These are phyloP conservation scores for Tubosaeta sp. DNA, from an alignment of 768 basidiomycete genomes.

Conservation along the genomic window DNA sequence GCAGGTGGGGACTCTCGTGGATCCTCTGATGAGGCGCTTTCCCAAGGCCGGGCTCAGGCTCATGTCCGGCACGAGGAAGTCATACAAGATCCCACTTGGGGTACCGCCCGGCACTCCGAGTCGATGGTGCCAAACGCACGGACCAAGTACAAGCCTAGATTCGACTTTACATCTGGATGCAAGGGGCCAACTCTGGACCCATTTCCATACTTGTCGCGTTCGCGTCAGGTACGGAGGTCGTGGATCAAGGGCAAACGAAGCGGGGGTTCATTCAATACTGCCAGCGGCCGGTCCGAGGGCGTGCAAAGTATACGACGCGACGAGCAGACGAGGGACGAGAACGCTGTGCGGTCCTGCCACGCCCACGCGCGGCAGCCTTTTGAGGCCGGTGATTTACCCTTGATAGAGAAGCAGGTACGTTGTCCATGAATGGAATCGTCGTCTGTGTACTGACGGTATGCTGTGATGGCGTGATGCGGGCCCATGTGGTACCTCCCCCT, in stretches of 20 bases:
- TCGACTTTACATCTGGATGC: slow-evolving; percentile 2
- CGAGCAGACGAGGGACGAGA: slow-evolving; percentile 1
- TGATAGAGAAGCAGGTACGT: slow-evolving; percentile 30
- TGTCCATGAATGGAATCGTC: slow-evolving; percentile 19
- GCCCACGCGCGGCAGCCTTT: slow-evolving; percentile 4
- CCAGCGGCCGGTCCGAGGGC: background rate
- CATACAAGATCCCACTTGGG: slow-evolving; percentile 5
- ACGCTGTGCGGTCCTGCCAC: background rate
- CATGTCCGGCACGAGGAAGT: background rate
- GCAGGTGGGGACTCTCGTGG: slow-evolving; percentile 9
- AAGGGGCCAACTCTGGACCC: slow-evolving; percentile 17
- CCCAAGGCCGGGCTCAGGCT: background rate
- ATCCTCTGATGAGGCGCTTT: slow-evolving; percentile 16
- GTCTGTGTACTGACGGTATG: slow-evolving; percentile 23
- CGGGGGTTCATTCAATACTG: background rate
- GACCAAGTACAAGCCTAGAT: slow-evolving; percentile 28
- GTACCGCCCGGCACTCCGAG: slow-evolving; percentile 1
- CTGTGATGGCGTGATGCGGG: slow-evolving; percentile 2
- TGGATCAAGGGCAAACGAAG: slow-evolving; percentile 12
- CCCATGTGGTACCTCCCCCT: slow-evolving; percentile 16
- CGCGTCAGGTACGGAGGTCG: slow-evolving; percentile 9
- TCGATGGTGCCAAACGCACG: slow-evolving; percentile 23
- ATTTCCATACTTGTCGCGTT: slow-evolving; percentile 18
- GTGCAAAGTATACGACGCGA: background rate
- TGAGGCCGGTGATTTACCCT: slow-evolving; percentile 23